Conservation (phyloP, 371 early-diverging fungal genomes). For the Smittium mucronatum region DNA sequence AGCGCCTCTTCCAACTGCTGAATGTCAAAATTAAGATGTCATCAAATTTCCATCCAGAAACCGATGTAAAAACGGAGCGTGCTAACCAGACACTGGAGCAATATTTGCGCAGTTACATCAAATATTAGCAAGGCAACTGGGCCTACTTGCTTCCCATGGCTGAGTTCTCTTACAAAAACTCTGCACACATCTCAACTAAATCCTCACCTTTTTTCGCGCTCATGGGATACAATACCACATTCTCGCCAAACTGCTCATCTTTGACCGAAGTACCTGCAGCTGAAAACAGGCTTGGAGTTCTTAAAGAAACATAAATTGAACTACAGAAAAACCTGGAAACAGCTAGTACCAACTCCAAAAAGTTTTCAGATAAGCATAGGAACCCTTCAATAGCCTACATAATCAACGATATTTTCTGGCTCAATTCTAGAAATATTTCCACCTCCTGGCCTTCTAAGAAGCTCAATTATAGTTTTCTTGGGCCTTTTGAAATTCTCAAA, state of each 20-base stretch:
- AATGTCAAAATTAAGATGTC: slow-evolving; percentile 8
- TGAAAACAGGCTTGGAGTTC: neutral
- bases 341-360: neutral
- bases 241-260: neutral
- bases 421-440: neutral
- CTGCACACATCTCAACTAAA: slow-evolving; percentile 5
- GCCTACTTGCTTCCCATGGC: neutral
- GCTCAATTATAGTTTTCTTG: slow-evolving; percentile 1
- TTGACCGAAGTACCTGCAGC: neutral
- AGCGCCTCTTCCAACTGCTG: neutral
- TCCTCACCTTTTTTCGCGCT: slow-evolving; percentile 8
- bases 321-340: neutral
- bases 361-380: slow-evolving; percentile 5
- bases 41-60: slow-evolving; percentile 13
- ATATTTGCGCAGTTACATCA: neutral
- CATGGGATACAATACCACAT: slow-evolving; percentile 8
- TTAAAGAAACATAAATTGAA: neutral
- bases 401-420: slow-evolving; percentile 1
- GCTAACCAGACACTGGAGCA: slow-evolving; percentile 11
- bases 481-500: slow-evolving; percentile 9
- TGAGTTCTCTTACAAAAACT: slow-evolving; percentile 11
- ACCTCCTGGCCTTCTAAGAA: slow-evolving; percentile 4
- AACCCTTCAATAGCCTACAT: neutral
- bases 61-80: slow-evolving; percentile 10
- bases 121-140: slow-evolving; percentile 12